Percentiles rank a stretch among this genome's conserved stretches.
phyloP scores from a whole-genome alignment of 768 basidiomycete species.

The Naganishia randhawae region DNA sequence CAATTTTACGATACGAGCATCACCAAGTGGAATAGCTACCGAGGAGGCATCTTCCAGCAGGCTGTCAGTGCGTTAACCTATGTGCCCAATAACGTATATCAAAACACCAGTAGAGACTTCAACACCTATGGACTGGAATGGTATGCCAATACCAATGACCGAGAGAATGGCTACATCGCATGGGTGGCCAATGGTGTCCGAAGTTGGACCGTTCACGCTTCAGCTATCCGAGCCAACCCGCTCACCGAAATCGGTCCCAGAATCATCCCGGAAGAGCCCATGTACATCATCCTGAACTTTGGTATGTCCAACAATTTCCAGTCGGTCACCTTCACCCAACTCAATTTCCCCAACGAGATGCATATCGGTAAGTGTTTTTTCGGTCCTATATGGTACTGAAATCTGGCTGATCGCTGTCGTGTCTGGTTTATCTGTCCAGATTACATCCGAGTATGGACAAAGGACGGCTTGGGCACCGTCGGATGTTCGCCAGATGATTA shows the following conservation, averaged over 20 bases:
- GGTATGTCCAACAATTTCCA: constrained; percentile 60
- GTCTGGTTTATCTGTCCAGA: no score
- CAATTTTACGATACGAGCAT: constrained; percentile 55
- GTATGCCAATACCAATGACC: constrained; percentile 43
- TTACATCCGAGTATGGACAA: constrained; percentile 69
- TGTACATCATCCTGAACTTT: constrained; percentile 79
- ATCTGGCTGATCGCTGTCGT: no score
- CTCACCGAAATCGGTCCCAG: constrained; percentile 63
- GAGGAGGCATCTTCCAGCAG: constrained; percentile 56
- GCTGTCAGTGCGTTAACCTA: constrained; percentile 57
- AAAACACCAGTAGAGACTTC: constrained; percentile 38
- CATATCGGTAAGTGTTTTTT: constrained; percentile 59
- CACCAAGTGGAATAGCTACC: constrained; percentile 51
- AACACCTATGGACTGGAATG: constrained; percentile 54
- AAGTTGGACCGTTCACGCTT: constrained; percentile 58
- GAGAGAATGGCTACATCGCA: constrained; percentile 45
- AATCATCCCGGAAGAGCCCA: constrained; percentile 75
- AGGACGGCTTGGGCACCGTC: constrained; percentile 61
- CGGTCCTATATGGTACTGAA: no score
- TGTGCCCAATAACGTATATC: constrained; percentile 38
- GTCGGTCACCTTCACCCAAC: constrained; percentile 41
- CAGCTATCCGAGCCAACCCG: constrained; percentile 63
- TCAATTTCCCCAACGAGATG: constrained; percentile 75
- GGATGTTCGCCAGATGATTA: constrained; percentile 73
- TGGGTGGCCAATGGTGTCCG: constrained; percentile 46